These are phyloP conservation scores for Ramaria sp. DNA, from an alignment of 768 basidiomycete genomes.

Conservation along the genomic window DNA sequence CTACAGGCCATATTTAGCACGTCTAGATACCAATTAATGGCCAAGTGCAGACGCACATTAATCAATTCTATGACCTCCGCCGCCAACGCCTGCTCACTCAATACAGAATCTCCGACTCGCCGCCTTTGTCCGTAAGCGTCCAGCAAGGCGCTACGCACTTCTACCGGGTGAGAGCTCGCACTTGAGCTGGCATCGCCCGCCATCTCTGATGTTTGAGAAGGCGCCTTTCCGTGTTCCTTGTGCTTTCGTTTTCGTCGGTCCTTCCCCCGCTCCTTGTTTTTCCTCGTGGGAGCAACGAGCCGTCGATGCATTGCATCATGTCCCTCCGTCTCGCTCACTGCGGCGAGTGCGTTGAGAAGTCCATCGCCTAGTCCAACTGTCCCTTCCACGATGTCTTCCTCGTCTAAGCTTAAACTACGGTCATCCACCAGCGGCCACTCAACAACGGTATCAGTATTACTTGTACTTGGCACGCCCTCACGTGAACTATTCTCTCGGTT, in stretches of 20 bases:
- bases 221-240: background rate
- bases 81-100: background rate
- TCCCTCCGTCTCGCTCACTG: constrained; percentile 4
- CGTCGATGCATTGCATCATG: background rate
- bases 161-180: constrained; percentile 1
- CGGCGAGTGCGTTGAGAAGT: constrained; percentile 3
- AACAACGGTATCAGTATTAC: background rate
- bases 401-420: constrained; percentile 4
- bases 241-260: background rate
- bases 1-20: background rate
- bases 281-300: background rate
- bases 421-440: constrained; percentile 9
- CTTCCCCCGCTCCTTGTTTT: background rate
- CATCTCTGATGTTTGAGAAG: background rate
- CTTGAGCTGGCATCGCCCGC: background rate
- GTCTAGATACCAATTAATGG: too few species aligned
- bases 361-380: constrained; percentile 5
- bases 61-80: constrained; percentile 7
- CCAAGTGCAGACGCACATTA: background rate
- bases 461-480: background rate
- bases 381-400: background rate
- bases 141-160: constrained; percentile 4
- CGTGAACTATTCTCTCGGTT: background rate
- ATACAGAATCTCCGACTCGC: background rate
- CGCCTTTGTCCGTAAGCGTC: constrained; percentile 1